These are phyloP conservation scores for Rhododendron ferrugineum DNA, from an alignment of 148 eudicot genomes.

Conservation along the genomic window DNA sequence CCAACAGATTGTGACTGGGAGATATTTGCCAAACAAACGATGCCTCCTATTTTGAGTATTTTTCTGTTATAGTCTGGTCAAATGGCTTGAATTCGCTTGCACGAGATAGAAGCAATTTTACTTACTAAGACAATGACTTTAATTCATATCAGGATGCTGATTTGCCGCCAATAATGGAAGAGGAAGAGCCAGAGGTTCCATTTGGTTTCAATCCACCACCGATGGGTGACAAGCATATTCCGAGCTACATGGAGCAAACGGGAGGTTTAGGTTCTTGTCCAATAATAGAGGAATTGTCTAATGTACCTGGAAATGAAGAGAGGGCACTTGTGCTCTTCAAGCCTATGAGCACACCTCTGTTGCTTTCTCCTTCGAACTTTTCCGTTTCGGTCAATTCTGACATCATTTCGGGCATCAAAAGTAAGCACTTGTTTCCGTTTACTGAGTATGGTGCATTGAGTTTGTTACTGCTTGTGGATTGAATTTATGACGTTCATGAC, in stretches of 20 bases:
- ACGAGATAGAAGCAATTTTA: background rate
- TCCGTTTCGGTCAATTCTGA: slow-evolving; percentile 45
- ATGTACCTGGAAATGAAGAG: slow-evolving; percentile 45
- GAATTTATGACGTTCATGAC: background rate
- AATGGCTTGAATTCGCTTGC: background rate
- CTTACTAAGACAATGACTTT: background rate
- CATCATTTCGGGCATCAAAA: slow-evolving; percentile 46
- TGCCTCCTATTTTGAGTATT: background rate
- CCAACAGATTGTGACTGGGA: background rate
- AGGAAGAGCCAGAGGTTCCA: slow-evolving; percentile 36
- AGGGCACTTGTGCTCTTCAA: slow-evolving; percentile 73
- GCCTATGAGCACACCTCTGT: slow-evolving; percentile 27
- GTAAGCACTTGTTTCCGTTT: slow-evolving; percentile 28
- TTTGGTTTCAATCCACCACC: slow-evolving; percentile 12
- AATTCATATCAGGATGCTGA: slow-evolving; percentile 52
- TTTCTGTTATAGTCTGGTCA: background rate
- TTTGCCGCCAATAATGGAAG: slow-evolving; percentile 63
- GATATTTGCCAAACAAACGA: background rate
- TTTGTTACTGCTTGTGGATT: background rate
- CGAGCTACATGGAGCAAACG: slow-evolving; percentile 3
- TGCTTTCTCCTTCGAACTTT: slow-evolving; percentile 25
- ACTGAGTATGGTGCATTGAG: background rate
- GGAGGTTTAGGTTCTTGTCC: slow-evolving; percentile 18
- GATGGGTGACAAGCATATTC: background rate
- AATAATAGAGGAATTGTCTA: slow-evolving; percentile 46